Evolutionary conservation across 192 early-diverging fungal species (phyloP).

Genomic region (Mortierella hygrophila): DNA sequence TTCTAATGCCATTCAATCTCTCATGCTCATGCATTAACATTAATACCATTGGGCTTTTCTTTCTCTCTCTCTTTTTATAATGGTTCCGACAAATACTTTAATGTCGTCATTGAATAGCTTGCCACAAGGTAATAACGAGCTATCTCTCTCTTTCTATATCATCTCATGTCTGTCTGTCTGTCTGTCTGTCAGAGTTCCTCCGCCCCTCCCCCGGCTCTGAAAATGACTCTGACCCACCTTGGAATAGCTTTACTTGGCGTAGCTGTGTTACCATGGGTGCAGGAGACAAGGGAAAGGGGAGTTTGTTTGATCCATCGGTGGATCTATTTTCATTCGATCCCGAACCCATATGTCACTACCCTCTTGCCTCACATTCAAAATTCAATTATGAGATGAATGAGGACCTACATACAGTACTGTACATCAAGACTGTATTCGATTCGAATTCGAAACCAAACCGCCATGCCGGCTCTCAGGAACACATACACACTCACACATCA

Average conservation of each 20-base stretch:
- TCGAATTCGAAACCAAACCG: background rate
- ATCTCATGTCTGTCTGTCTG: no score
- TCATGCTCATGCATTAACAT: background rate
- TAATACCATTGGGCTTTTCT: conserved; percentile 1
- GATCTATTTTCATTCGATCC: background rate
- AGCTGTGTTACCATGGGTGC: background rate
- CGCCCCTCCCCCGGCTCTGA: background rate
- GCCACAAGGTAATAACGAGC: background rate
- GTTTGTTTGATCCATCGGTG: background rate
- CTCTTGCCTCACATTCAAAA: background rate
- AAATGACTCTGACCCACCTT: background rate
- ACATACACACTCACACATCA: background rate
- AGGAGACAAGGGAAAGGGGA: background rate
- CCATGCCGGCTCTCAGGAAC: conserved; percentile 6
- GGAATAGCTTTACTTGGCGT: background rate
- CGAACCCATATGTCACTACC: background rate
- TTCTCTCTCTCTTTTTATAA: background rate
- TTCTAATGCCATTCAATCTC: background rate
- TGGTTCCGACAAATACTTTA: background rate
- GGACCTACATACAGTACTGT: no score
- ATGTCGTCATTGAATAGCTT: background rate
- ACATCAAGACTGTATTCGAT: background rate
- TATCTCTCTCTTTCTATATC: background rate
- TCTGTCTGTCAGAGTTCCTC: background rate
- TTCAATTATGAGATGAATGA: background rate